These are phyloP conservation scores for Ulota crispa DNA, from an alignment of 225 moss, liverwort and hornwort genomes.

Conservation along the genomic window DNA sequence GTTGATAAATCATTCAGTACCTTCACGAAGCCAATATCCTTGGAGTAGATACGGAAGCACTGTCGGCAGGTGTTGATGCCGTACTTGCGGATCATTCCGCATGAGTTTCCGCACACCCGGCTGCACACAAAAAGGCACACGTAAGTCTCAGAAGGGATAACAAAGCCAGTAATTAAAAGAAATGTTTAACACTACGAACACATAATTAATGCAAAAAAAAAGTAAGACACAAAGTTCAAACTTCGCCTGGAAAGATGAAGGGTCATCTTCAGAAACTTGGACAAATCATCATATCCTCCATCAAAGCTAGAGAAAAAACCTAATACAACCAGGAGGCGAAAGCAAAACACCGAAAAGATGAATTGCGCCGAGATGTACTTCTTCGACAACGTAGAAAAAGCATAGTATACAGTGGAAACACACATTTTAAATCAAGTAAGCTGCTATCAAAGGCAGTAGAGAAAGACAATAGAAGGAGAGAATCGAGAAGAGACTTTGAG, in stretches of 20 bases:
- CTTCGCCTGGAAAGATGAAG: no score
- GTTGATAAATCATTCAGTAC: neutral
- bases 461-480: neutral
- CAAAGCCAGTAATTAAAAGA: neutral
- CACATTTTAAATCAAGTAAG: no score
- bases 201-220: rapidly evolving
- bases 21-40: conserved; percentile 74
- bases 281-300: no score
- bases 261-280: no score
- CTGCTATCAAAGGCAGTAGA: no score
- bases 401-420: neutral
- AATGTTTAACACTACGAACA: neutral
- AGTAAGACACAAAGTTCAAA: no score
- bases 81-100: conserved; percentile 67
- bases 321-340: neutral
- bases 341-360: neutral
- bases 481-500: neutral
- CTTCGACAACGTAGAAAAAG: neutral
- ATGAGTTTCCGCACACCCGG: conserved; percentile 63
- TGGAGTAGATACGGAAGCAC: conserved; percentile 66
- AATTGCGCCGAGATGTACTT: neutral
- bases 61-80: conserved; percentile 73
- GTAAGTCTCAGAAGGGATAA: neutral
- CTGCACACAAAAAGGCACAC: conserved; percentile 10
- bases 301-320: neutral